Base-by-base conservation (phyloP, 305 asterid species). In the Caryopteris hybrid region DNA sequence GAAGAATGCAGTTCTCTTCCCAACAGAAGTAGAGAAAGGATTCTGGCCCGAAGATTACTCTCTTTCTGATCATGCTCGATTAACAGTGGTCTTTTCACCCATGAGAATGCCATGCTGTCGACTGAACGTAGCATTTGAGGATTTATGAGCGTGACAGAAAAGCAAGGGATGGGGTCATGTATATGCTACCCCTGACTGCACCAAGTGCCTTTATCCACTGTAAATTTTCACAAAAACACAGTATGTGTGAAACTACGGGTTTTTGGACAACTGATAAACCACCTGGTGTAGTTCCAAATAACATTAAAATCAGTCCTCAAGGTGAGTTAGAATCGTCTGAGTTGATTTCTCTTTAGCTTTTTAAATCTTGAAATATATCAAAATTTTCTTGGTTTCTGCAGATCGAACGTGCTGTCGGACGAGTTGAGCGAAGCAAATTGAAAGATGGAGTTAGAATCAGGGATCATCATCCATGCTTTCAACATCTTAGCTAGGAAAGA, bases 21-120 rank as follows among this genome's bases (percentile, higher is more conserved):
- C 96, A 0, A 76, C 88, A 10, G 90, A 89, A 77, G 95, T 84
- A 5, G 96, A 89, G 82, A 86, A 83, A 72, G 96, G 96, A 56
- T 68, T 73, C 76, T 89, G 96, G 96, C 96, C 95, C 0, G 92
- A 89, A 38, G 80, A 89, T 69, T 89, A 89, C 75, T 86, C 87
- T 59, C 96, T 89, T 63, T 89, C 95, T 7, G 96, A 89, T 80
- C 96, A 87, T 47, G 95, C 96, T 58, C 83, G 88, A 21, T 92
- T 89, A 0, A 89, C 95, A 0, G 96, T 85, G 47, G 95, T 87
- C 1, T 82, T 89, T 70, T 87, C 96, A 25, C 96, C 96, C 0
- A 80, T 87, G 45, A 80, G 86, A 79, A 89, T 89, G 96, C 85
- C 86, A 34, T 79, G 94, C 79, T 79, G 84, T 23, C 77, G 87